Evolutionary conservation across 2,329 filamentous ascomycete species (phyloP), one percentile per base, ranked within the genome.

Genomic region (Decorospora gaudefroyi): DNA sequence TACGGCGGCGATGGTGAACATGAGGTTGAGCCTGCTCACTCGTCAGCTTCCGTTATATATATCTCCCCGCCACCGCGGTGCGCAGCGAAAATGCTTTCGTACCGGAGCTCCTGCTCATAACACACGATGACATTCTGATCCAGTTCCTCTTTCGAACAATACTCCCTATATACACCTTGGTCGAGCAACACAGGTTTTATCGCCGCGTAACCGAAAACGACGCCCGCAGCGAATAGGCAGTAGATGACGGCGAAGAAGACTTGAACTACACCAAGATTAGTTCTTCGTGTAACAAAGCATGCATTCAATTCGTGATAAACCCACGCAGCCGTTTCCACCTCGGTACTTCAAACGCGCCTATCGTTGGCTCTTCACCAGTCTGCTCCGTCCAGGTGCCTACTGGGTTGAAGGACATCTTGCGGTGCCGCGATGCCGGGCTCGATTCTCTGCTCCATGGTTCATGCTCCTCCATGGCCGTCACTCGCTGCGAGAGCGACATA

Each of bases 1-100:
- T 7, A 95, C 90, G 10, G 90, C 90, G 9, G 90, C 90, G 27
- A 90, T 80, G 4, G 90, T 95, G 76, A 96, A 96, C 88, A 95
- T 95, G 55, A 96, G 75, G 68, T 96, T 96, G 43, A 96, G 78
- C 46, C 76, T 78, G 81, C 81, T 77, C 33, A 78, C 27, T 23
- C 25, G 26, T 58, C 32, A 58, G 47, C 29, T 5, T 23, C n/a
- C n/a, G n/a, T n/a, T n/a, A n/a, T n/a, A n/a, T n/a, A n/a, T n/a
- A n/a, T n/a, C n/a, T n/a, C n/a, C n/a, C n/a, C n/a, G n/a, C n/a
- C n/a, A n/a, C n/a, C 28, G 43, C 38, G 3, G 6, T 16, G 76
- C 67, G 90, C 92, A 7, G 88, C 85, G 2, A 90, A 85, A 9
- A 8, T n/a, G 5, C 9, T 4, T 16, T 53, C 55, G 27, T 18